Percentiles rank a stretch among this genome's conserved stretches.
These are phyloP conservation scores for Colletotrichum destructivum DNA, from an alignment of 2,329 filamentous ascomycete species.

Conservation along the genomic window DNA sequence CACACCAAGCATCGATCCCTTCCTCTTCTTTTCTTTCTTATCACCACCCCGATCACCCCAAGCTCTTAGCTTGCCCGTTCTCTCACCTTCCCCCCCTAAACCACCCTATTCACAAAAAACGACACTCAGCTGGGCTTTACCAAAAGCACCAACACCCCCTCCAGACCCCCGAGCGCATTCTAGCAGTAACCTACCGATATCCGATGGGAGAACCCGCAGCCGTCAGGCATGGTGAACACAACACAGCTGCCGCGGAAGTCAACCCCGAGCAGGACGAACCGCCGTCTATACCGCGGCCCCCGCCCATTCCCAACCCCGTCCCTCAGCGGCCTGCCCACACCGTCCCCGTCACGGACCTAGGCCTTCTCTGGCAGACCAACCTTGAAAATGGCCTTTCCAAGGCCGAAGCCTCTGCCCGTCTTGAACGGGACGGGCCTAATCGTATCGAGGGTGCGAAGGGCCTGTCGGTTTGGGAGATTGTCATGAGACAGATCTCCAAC, in stretches of 20 bases:
- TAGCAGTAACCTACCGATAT: conserved; percentile 42
- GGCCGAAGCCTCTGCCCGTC: conserved; percentile 75
- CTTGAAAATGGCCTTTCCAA: conserved; percentile 73
- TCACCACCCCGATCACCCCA: conserved; percentile 38
- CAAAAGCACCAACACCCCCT: conserved; percentile 37
- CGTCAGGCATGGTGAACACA: conserved; percentile 44
- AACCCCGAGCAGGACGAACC: conserved; percentile 45
- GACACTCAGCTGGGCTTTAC: conserved; percentile 30
- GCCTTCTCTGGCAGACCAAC: conserved; percentile 58
- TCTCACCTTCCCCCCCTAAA: conserved; percentile 11
- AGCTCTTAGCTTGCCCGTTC: conserved; percentile 39
- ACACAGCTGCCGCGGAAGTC: conserved; percentile 44
- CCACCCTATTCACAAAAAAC: conserved; percentile 1
- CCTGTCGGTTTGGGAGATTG: conserved; percentile 81
- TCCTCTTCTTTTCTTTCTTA: conserved; percentile 22
- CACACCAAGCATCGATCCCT: background rate
- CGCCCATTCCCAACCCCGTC: conserved; percentile 37
- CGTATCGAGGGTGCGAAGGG: conserved; percentile 80
- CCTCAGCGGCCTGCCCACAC: conserved; percentile 47
- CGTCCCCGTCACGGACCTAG: conserved; percentile 47
- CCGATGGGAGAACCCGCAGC: conserved; percentile 45
- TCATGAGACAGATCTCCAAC: conserved; percentile 83
- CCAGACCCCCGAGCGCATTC: conserved; percentile 19
- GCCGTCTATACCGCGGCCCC: conserved; percentile 42
- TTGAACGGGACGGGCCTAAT: conserved; percentile 78